phyloP scores from a whole-genome alignment of 352 stramenopile species.

The Globisporangium lucens region DNA sequence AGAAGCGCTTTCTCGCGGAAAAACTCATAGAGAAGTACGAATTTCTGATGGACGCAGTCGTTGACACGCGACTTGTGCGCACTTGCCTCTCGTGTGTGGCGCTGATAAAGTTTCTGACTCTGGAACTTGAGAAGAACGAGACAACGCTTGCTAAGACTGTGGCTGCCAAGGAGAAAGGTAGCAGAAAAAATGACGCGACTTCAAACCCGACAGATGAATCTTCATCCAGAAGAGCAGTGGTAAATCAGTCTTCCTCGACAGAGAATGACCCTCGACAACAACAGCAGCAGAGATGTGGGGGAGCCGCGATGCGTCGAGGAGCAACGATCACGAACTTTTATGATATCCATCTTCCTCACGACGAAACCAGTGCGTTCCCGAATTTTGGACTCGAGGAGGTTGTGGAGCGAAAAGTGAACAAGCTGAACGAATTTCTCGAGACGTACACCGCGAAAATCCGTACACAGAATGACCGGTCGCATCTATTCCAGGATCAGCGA shows the following conservation, averaged over 20 bases:
- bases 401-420: background rate
- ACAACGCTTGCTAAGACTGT: constrained; percentile 3
- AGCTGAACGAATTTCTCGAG: constrained; percentile 33
- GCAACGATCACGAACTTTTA: constrained; percentile 2
- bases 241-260: constrained; percentile 9
- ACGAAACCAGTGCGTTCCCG: background rate
- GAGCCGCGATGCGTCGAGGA: background rate
- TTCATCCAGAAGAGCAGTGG: constrained; percentile 10
- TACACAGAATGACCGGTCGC: constrained; percentile 25
- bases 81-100: constrained; percentile 52
- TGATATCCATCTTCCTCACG: background rate
- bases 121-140: constrained; percentile 26
- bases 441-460: constrained; percentile 27
- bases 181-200: background rate
- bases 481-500: constrained; percentile 27
- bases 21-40: constrained; percentile 57
- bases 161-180: background rate
- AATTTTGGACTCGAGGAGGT: background rate
- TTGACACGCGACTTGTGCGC: constrained; percentile 57
- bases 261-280: background rate
- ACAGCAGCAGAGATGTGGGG: background rate
- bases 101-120: constrained; percentile 58
- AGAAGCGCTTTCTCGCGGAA: constrained; percentile 33
- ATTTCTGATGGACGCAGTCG: constrained; percentile 70
- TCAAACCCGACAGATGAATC: constrained; percentile 2